A percentile compares a stretch with the other conserved stretches of the same genome.
Conservation (phyloP, 2,329 filamentous ascomycete genomes). For the Elsinoe perseae region DNA sequence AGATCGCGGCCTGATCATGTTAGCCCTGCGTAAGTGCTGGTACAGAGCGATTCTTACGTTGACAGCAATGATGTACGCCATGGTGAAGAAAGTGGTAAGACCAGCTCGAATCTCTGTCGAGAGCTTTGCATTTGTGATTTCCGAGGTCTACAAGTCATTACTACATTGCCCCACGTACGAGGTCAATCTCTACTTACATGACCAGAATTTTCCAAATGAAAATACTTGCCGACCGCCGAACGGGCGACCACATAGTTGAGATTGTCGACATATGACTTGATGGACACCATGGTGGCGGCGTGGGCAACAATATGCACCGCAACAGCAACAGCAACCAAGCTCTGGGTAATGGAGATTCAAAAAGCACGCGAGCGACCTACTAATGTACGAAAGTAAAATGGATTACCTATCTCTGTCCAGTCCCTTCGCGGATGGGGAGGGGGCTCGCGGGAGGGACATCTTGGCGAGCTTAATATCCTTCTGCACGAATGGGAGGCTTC, state of each 20-base stretch:
- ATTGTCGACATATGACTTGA: slow-evolving; percentile 22
- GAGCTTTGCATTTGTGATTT: slow-evolving; percentile 68
- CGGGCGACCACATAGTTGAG: slow-evolving; percentile 48
- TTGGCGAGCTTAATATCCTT: neutral
- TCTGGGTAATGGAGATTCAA: neutral
- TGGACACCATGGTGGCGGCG: slow-evolving; percentile 2
- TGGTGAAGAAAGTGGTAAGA: slow-evolving; percentile 59
- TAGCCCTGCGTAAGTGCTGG: neutral
- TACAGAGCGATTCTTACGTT: slow-evolving; percentile 35
- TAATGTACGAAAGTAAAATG: neutral
- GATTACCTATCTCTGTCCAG: neutral
- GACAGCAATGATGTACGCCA: slow-evolving; percentile 71
- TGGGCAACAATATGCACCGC: neutral
- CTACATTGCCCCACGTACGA: neutral
- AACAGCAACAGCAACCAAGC: neutral
- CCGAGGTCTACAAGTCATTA: slow-evolving; percentile 47
- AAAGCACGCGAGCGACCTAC: slow-evolving; percentile 9
- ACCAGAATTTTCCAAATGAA: slow-evolving; percentile 72
- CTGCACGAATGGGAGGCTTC: neutral
- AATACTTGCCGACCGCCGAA: slow-evolving; percentile 62
- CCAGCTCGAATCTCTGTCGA: slow-evolving; percentile 79
- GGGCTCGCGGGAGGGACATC: neutral
- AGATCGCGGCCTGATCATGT: slow-evolving; percentile 41
- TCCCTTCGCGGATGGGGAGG: neutral
- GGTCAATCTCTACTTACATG: slow-evolving; percentile 49